phyloP scores from a whole-genome alignment of 1,284 basidiomycete species.

The Cryptococcus deneoformans region DNA sequence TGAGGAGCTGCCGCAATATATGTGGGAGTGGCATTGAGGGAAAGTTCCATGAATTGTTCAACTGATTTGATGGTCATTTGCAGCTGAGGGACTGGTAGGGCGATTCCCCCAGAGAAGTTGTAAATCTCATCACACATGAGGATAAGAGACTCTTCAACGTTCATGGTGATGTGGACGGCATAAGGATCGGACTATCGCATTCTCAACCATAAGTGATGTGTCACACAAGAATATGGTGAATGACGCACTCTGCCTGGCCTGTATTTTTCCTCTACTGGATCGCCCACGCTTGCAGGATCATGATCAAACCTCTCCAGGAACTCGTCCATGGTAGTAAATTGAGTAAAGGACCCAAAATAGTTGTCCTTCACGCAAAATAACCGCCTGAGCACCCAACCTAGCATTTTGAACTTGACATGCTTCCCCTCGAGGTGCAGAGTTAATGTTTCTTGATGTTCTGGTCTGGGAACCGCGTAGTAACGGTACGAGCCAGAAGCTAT shows the following conservation, averaged over 20 bases:
- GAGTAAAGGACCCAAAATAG: conserved; percentile 87
- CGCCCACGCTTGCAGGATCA: conserved; percentile 61
- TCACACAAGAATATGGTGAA: not conserved
- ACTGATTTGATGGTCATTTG: conserved; percentile 73
- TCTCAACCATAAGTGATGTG: not conserved
- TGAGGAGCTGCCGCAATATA: conserved; percentile 56
- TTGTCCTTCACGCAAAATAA: conserved; percentile 85
- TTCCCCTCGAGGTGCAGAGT: conserved; percentile 60
- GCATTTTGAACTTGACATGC: conserved; percentile 63
- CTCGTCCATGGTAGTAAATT: conserved; percentile 81
- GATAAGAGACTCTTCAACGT: conserved; percentile 58
- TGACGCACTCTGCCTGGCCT: conserved; percentile 64
- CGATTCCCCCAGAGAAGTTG: conserved; percentile 60
- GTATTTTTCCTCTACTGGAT: conserved; percentile 75
- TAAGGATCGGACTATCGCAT: conserved; percentile 67
- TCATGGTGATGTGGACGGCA: conserved; percentile 65
- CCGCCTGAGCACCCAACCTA: conserved; percentile 84
- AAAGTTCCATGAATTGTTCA: conserved; percentile 86
- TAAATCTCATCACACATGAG: conserved; percentile 72
- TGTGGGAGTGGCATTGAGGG: conserved; percentile 65
- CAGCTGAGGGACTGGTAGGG: conserved; percentile 62
- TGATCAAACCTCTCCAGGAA: conserved; percentile 67
- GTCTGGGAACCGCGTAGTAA: conserved; percentile 64
- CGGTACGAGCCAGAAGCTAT: conserved; percentile 68
- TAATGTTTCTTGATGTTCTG: conserved; percentile 74